Evolutionary conservation across 2,329 filamentous ascomycete species (phyloP).

Genomic region (Xylariaceae sp.): DNA sequence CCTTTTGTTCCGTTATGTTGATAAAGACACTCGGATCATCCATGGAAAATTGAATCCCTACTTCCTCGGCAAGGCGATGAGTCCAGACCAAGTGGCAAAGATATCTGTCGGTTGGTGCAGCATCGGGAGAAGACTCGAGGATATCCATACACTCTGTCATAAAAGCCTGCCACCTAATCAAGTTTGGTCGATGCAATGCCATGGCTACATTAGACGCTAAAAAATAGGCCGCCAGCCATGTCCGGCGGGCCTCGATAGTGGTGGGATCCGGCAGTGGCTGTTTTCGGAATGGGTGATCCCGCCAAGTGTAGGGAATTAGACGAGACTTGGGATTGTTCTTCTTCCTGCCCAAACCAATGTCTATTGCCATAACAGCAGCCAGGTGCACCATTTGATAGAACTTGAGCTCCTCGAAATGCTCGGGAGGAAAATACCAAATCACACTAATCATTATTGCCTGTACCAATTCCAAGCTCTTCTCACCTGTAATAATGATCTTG

Average conservation of each 20-base stretch:
- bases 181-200: conserved; percentile 64
- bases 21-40: conserved; percentile 64
- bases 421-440: conserved; percentile 86
- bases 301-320: conserved; percentile 48
- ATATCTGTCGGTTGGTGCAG: conserved; percentile 61
- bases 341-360: conserved; percentile 71
- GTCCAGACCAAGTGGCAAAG: conserved; percentile 66
- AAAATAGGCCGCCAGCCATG: conserved; percentile 66
- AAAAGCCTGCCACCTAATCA: conserved; percentile 65
- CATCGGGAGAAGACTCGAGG: conserved; percentile 59
- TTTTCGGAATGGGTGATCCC: conserved; percentile 50
- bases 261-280: conserved; percentile 56
- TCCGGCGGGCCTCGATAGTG: conserved; percentile 60
- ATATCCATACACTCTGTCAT: conserved; percentile 65
- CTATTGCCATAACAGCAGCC: conserved; percentile 80
- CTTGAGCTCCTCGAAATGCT: conserved; percentile 84
- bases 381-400: conserved; percentile 88
- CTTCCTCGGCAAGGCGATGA: conserved; percentile 70
- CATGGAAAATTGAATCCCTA: conserved; percentile 68
- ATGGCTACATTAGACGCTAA: conserved; percentile 65
- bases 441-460: conserved; percentile 77
- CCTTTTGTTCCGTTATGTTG: conserved; percentile 66
- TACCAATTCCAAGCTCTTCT: conserved; percentile 83
- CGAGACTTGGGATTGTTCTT: conserved; percentile 45
- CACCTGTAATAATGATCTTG: conserved; percentile 73